Conservation (phyloP, 2,329 filamentous ascomycete genomes). For the Aspergillus novoparasiticus region DNA sequence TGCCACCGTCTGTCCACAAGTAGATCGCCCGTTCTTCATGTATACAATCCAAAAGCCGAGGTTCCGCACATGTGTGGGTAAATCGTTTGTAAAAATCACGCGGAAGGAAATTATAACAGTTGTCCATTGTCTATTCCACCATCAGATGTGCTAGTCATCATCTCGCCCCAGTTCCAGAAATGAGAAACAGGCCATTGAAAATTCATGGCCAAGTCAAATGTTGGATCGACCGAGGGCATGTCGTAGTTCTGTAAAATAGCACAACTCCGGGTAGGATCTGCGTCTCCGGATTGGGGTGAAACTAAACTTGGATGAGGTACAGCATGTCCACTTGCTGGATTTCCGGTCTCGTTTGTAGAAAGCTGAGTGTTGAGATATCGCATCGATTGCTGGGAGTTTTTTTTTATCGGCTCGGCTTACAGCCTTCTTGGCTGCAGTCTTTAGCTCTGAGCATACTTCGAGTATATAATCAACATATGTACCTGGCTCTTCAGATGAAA, state of each 20-base stretch:
- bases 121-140: not conserved
- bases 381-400: not conserved
- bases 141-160: not conserved
- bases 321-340: not conserved
- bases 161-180: constrained; percentile 19
- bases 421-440: constrained; percentile 9
- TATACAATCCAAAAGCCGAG: not conserved
- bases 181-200: constrained; percentile 12
- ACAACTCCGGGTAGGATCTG: not conserved
- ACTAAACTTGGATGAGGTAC: no score
- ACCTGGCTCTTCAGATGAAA: constrained; percentile 15
- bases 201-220: constrained; percentile 2
- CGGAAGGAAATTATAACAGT: not conserved
- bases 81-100: no score
- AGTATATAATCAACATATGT: constrained; percentile 21
- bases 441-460: constrained; percentile 14
- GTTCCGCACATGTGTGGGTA: not conserved
- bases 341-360: not conserved
- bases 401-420: not conserved
- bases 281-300: not conserved
- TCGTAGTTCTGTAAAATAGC: not conserved
- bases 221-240: not conserved
- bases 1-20: not conserved
- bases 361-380: not conserved
- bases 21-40: not conserved